Conservation (phyloP, 1,284 basidiomycete species). For the Sanghuangporus baumii region DNA sequence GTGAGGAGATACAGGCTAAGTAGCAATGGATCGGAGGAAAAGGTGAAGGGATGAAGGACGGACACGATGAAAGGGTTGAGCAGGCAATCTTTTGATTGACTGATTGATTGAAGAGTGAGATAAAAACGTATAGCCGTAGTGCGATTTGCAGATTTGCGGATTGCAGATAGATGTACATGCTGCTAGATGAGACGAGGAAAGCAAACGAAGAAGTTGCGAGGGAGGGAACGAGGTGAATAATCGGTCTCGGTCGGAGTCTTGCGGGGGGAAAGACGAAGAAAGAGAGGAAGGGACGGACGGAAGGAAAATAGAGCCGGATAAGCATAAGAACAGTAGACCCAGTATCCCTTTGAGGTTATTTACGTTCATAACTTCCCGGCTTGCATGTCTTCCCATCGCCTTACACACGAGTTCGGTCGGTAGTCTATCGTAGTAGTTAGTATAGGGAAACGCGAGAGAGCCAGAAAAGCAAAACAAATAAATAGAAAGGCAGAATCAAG, state of each 20-base stretch:
- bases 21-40: too few species aligned
- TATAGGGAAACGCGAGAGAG: slow-evolving; percentile 20
- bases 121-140: too few species aligned
- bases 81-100: too few species aligned
- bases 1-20: too few species aligned
- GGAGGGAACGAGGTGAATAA: background rate
- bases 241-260: background rate
- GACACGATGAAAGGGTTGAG: too few species aligned
- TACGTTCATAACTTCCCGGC: background rate
- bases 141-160: too few species aligned
- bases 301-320: background rate
- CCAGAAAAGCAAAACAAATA: background rate
- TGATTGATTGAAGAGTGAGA: too few species aligned
- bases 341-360: background rate
- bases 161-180: too few species aligned
- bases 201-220: background rate
- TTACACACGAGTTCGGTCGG: slow-evolving; percentile 39
- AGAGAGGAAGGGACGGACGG: background rate
- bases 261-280: background rate
- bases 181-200: background rate
- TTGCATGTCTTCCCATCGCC: slow-evolving; percentile 11
- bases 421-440: slow-evolving; percentile 38
- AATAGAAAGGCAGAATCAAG: background rate
- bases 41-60: too few species aligned
- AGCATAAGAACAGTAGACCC: background rate